These are phyloP conservation scores for Discostella stelligeroides DNA, from an alignment of 108 stramenopile species.

Conservation along the genomic window DNA sequence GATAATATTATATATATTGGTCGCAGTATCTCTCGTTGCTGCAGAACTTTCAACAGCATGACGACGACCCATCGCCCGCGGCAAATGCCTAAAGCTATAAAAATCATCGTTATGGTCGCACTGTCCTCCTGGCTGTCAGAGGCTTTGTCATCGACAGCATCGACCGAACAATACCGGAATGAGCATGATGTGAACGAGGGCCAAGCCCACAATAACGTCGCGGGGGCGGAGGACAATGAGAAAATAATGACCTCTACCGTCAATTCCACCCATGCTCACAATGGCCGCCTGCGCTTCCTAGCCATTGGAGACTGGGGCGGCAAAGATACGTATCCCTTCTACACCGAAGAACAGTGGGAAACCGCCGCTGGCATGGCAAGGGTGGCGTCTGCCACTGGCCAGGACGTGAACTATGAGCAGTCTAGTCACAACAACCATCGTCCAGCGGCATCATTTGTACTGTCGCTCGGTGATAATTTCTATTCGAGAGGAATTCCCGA, in stretches of 20 bases:
- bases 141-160: no score
- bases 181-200: no score
- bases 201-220: neutral
- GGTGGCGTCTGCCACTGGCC: slow-evolving; percentile 19
- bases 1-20: no score
- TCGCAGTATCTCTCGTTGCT: no score
- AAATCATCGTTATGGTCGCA: no score
- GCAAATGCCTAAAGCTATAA: no score
- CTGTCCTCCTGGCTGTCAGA: no score
- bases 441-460: slow-evolving; percentile 44
- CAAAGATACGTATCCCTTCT: slow-evolving; percentile 36
- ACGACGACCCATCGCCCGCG: no score
- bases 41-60: no score
- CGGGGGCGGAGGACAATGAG: neutral
- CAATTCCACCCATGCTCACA: neutral
- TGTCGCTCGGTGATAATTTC: slow-evolving; percentile 62
- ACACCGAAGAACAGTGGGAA: slow-evolving; percentile 36
- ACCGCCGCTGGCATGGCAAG: slow-evolving; percentile 56
- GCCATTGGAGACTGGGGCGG: slow-evolving; percentile 67
- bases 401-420: neutral
- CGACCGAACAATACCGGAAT: no score
- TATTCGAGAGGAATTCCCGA: slow-evolving; percentile 39
- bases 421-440: neutral
- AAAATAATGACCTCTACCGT: neutral
- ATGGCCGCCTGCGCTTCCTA: slow-evolving; percentile 43